phyloP scores from a whole-genome alignment of 345 rosid species.

The Pistacia atlantica region DNA sequence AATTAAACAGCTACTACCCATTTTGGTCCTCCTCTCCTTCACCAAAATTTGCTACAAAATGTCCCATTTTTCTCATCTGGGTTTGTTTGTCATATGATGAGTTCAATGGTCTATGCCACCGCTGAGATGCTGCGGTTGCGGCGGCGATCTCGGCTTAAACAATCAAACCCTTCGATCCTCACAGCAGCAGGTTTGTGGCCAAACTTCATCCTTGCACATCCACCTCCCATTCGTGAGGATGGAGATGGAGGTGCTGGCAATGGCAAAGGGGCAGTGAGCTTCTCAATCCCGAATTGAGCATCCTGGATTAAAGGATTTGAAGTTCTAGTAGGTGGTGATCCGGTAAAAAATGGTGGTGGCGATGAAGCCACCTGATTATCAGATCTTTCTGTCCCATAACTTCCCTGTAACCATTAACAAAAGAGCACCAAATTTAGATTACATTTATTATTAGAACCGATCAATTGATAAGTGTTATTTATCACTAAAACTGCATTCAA shows the following conservation, averaged over 20 bases:
- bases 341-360: conserved; percentile 70
- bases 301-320: conserved; percentile 73
- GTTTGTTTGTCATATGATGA: background rate
- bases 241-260: conserved; percentile 41
- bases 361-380: conserved; percentile 45
- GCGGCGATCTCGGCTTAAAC: conserved; percentile 55
- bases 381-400: conserved; percentile 35
- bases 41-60: conserved; percentile 28
- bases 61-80: background rate
- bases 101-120: conserved; percentile 43
- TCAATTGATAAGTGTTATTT: background rate
- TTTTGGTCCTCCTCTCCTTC: conserved; percentile 7
- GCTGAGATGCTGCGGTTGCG: conserved; percentile 72
- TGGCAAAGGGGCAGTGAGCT: conserved; percentile 8
- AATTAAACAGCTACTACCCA: conserved; percentile 9
- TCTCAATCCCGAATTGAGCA: conserved; percentile 55
- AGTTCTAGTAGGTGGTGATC: conserved; percentile 77
- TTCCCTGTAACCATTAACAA: conserved; percentile 40
- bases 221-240: conserved; percentile 40
- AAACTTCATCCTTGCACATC: conserved; percentile 59
- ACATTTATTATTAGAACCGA: background rate
- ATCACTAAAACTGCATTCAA: background rate
- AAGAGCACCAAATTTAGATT: background rate
- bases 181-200: conserved; percentile 66
- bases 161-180: conserved; percentile 85